Base-by-base conservation (phyloP, 345 rosid genomes). In the Luvunga scandens region DNA sequence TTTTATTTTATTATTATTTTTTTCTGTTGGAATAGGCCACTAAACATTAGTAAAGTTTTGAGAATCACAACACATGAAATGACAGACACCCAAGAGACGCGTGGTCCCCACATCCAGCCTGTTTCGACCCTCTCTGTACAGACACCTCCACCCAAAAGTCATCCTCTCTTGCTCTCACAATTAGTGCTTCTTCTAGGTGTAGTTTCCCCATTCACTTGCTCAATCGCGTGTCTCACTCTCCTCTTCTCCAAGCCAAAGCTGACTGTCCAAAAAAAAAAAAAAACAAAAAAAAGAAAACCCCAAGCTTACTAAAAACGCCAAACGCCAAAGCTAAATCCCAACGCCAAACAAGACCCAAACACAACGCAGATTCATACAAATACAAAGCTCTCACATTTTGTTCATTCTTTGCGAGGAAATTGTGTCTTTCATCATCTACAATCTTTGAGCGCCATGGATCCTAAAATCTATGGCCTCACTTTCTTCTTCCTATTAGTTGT, bases 41-140 rank as follows among this genome's bases (percentile, higher is more conserved):
- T 13, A 4, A 61, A 9, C 33, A 45, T 45, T 13, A 45, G 50
- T 45, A 45, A 39, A 30, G 21, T 19, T 69, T 25, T 24, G 39
- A 18, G 36, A 63, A 30, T 63, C 36, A 30, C 67, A 63, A 14
- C 21, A 30, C 34, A 27, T 6, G 16, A 4, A 42, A 25, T 16
- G 80, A 66, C 59, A 67, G 75, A 13, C 27, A 38, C 50, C 70
- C 27, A 66, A 12, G 16, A 38, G 55, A 67, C 78, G 84, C 66
- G 91, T 79, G 76, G 89, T 16, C 86, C 90, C 90, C 80, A 75
- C 81, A 0, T 56, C 89, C 91, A 87, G 89, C 63, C 93, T 88
- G 91, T 85, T 83, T 66, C 12, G 69, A 22, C 13, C 0, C 73
- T 62, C 18, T 30, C 9, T 21, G 6, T 45, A 10, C 21, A 25